Evolutionary conservation across 2,329 filamentous ascomycete species (phyloP), one percentile per base, ranked within the genome.

Genomic region (Huntiella savannae): DNA sequence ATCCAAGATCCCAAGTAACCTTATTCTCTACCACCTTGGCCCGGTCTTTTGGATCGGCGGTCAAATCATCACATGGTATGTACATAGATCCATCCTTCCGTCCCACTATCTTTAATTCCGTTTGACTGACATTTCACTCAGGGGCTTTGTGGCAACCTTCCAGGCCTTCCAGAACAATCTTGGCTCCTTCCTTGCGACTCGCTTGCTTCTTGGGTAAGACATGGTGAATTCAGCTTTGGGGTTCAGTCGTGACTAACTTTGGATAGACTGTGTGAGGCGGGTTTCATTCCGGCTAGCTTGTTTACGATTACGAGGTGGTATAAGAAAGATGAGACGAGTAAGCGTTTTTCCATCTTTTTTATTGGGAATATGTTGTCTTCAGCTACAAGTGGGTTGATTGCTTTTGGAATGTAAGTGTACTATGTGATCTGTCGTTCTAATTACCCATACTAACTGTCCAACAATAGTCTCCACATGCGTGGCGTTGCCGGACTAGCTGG

Each of bases 301-400:
- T 69, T 62, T 54, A 68, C 66, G 0, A 60, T 69, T 1, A 67
- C 65, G 0, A 58, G 61, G 2, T 69, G 64, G 65, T 69, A 69
- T 48, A 69, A 64, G 22, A 59, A 59, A 3, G 57, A 59, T 5
- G 65, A 69, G 49, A 67, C 62, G 0, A 64, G 62, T 42, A 67
- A 65, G 53, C 56, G 66, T 2, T 65, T 68, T 45, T 60, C 63
- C 8, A 58, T 56, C 47, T 68, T 63, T 52, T 68, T 66, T 45
- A 58, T 68, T 13, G 65, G 66, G 2, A 68, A 65, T 41, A 60
- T 63, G 50, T 52, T 61, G 11, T 64, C 63, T 0, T 56, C 57
- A 16, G 65, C 62, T 1, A 59, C 57, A 6, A 59, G 59, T 0
- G 63, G 63, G 2, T 56, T 67, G 1, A 57, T 67, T 13, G 64